These are phyloP conservation scores for Falciphora oryzae DNA, from an alignment of 2,329 filamentous ascomycete genomes.

Conservation along the genomic window DNA sequence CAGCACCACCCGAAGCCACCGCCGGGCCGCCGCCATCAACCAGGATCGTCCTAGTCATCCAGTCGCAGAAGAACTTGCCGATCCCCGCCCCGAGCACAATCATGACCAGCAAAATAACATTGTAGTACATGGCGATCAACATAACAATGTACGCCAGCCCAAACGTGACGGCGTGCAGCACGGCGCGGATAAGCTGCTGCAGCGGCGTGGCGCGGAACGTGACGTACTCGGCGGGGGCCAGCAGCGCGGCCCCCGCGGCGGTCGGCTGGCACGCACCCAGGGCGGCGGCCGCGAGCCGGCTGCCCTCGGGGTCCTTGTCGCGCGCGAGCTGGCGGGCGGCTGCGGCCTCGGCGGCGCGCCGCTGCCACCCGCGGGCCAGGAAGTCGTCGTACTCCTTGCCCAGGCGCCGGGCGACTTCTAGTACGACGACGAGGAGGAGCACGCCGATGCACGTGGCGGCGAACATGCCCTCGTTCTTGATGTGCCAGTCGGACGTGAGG, in stretches of 20 bases:
- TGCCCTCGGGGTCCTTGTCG: constrained; percentile 7
- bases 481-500: constrained; percentile 34
- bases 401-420: constrained; percentile 34
- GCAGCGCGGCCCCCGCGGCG: constrained; percentile 11
- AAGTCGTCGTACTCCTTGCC: constrained; percentile 37
- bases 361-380: constrained; percentile 18
- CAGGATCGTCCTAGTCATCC: constrained; percentile 40
- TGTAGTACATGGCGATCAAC: constrained; percentile 41
- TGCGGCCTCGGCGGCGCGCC: constrained; percentile 20
- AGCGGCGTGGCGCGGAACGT: constrained; percentile 34
- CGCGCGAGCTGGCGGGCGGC: constrained; percentile 20
- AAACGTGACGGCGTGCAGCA: constrained; percentile 34
- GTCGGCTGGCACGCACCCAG: constrained; percentile 14
- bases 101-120: constrained; percentile 38
- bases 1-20: neutral
- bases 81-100: constrained; percentile 42
- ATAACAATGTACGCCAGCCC: constrained; percentile 39
- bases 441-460: constrained; percentile 39
- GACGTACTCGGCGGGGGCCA: constrained; percentile 17
- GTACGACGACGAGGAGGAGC: constrained; percentile 31
- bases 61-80: constrained; percentile 50
- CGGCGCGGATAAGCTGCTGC: constrained; percentile 33
- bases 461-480: constrained; percentile 33
- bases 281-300: constrained; percentile 10
- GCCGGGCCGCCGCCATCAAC: constrained; percentile 20